Evolutionary conservation across 768 basidiomycete species (phyloP).

Genomic region (Brasilioporus rufonigricans): DNA sequence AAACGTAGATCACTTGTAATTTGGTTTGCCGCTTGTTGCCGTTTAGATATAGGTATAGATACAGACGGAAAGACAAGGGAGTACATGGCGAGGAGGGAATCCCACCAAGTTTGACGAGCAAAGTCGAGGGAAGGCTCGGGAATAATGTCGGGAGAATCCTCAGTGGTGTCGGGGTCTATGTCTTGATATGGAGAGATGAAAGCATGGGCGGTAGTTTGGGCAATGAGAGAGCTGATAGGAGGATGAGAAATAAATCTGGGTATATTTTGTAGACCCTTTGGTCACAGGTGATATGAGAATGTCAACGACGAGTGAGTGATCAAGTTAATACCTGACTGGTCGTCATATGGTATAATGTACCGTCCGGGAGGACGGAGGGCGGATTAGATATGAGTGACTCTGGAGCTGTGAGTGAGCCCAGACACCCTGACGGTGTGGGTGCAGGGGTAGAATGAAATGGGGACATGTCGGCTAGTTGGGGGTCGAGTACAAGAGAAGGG

Average conservation of each 20-base stretch:
- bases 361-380: constrained; percentile 6
- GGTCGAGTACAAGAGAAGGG: constrained; percentile 22
- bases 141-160: constrained; percentile 30
- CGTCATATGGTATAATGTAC: constrained; percentile 14
- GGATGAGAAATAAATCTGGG: constrained; percentile 4
- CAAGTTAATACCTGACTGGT: constrained; percentile 32
- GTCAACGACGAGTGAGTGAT: constrained; percentile 19
- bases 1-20: constrained; percentile 61
- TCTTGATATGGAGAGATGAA: constrained; percentile 14
- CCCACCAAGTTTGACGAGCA: constrained; percentile 78
- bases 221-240: neutral
- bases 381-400: constrained; percentile 10
- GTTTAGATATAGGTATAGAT: constrained; percentile 40
- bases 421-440: neutral
- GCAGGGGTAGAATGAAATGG: constrained; percentile 10
- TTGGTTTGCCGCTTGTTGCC: constrained; percentile 42
- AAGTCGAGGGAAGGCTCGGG: constrained; percentile 64
- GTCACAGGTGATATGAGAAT: constrained; percentile 23
- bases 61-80: constrained; percentile 31
- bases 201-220: neutral
- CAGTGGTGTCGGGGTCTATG: constrained; percentile 9
- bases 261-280: constrained; percentile 20
- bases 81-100: constrained; percentile 61
- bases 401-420: constrained; percentile 2
- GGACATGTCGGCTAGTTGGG: constrained; percentile 21